Conservation (phyloP, 306 rosid species). For the Ochetophila trinervis region DNA sequence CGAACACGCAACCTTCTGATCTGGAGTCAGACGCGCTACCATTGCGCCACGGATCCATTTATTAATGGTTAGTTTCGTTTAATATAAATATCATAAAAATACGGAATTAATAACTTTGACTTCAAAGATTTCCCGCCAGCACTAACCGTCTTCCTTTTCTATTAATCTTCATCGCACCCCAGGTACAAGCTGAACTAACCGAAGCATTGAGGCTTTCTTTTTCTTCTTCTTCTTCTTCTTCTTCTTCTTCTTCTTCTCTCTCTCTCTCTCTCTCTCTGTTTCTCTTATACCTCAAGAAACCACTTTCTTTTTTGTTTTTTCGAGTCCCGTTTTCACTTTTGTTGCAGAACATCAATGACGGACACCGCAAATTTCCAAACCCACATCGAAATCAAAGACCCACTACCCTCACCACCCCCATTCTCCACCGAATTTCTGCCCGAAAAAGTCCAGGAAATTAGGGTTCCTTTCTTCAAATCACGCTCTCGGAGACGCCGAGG, state of each 20-base stretch:
- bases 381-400: conserved; percentile 48
- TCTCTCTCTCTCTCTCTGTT: conserved; percentile 15
- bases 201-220: neutral
- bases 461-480: conserved; percentile 37
- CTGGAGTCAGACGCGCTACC: conserved; percentile 82
- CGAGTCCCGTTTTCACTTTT: neutral
- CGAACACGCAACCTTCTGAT: conserved; percentile 77
- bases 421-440: conserved; percentile 12
- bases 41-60: conserved; percentile 70
- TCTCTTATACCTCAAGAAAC: neutral
- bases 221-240: neutral
- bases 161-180: too few species aligned
- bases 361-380: conserved; percentile 31
- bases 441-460: conserved; percentile 33
- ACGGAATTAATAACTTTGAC: too few species aligned
- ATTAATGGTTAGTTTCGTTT: too few species aligned
- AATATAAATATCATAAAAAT: too few species aligned
- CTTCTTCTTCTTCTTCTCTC: neutral
- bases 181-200: too few species aligned
- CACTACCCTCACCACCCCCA: conserved; percentile 16
- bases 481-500: conserved; percentile 33
- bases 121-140: conserved; percentile 61
- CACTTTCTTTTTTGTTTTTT: conserved; percentile 18
- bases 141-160: conserved; percentile 26
- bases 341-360: conserved; percentile 18